A percentile compares a stretch with the other conserved stretches of the same genome.
These are phyloP conservation scores for Colletotrichum lindemuthianum DNA, from an alignment of 2,329 filamentous ascomycete genomes.

Conservation along the genomic window DNA sequence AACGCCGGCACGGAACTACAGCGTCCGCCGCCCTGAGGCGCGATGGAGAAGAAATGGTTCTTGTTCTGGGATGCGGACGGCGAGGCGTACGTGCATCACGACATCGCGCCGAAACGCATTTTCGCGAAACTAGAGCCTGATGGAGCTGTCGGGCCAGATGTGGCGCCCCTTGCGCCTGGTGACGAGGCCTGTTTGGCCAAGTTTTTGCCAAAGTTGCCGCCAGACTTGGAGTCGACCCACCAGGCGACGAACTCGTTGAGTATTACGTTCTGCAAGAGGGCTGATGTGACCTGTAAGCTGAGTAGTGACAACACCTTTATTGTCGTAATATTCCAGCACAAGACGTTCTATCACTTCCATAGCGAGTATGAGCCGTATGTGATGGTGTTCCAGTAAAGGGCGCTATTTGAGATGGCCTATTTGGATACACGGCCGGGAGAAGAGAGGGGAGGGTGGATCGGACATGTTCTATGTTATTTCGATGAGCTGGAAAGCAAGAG, in stretches of 20 bases:
- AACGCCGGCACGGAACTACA: slow-evolving; percentile 59
- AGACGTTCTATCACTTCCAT: slow-evolving; percentile 59
- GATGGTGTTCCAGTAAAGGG: slow-evolving; percentile 57
- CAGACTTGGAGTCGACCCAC: slow-evolving; percentile 59
- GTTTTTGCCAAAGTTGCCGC: slow-evolving; percentile 53
- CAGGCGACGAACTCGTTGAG: slow-evolving; percentile 69
- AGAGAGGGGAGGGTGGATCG: slow-evolving; percentile 46
- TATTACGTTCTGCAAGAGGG: slow-evolving; percentile 62
- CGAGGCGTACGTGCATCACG: slow-evolving; percentile 62
- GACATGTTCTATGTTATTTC: slow-evolving; percentile 69
- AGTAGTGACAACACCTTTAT: slow-evolving; percentile 63
- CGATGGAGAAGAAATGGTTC: slow-evolving; percentile 71
- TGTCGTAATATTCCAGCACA: slow-evolving; percentile 65
- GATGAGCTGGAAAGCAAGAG: slow-evolving; percentile 62
- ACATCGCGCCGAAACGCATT: slow-evolving; percentile 58
- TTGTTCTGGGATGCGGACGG: slow-evolving; percentile 65
- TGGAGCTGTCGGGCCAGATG: slow-evolving; percentile 58
- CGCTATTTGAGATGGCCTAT: slow-evolving; percentile 63
- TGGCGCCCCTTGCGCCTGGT: slow-evolving; percentile 49
- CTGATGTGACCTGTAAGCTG: slow-evolving; percentile 54
- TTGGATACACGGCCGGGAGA: slow-evolving; percentile 64
- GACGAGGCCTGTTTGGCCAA: slow-evolving; percentile 58
- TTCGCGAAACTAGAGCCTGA: slow-evolving; percentile 58
- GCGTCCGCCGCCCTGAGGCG: slow-evolving; percentile 54
- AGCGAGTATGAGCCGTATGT: slow-evolving; percentile 66